Evolutionary conservation across 2,329 filamentous ascomycete genomes (phyloP), one percentile per base, ranked within the genome.

Genomic region (Ambrosiella cleistominuta): DNA sequence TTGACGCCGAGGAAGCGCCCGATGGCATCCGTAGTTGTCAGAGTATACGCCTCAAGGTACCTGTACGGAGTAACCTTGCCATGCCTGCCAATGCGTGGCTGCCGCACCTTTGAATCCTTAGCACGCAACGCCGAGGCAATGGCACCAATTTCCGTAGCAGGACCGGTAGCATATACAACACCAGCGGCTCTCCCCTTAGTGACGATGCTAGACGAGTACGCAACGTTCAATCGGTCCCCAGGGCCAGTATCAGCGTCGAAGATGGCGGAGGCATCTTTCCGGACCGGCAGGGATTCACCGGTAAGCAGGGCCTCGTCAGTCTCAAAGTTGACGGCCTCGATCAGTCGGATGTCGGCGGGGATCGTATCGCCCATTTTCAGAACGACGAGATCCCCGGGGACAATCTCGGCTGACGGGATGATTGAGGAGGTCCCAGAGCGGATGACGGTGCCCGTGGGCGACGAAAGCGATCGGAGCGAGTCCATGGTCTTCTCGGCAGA

Each of bases 1-100:
- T 79, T 83, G 60, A 86, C 75, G 56, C 83, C 83, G 7, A 86
- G 72, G 65, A 87, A 84, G 42, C 75, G 73, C 3, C 79, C 80
- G 60, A 83, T 68, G 5, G 76, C 77, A 66, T 83, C 79, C 11
- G 72, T 74, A 47, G 75, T 67, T 2, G 79, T 83, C 68, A 75
- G 63, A 7, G 68, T 69, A 47, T 68, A 72, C 39, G 72, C 72
- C 62, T 73, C 67, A 15, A 72, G 62, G 62, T 80, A 78, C 64
- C 76, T 75, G 52, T 75, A 71, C 60, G 76, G 74, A 63, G 75
- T 73, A 13, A 75, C 75, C 59, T 74, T 70, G 42, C 79, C 79
- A 58, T 78, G 70, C 1, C 73, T 68, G 47, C 73, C 73, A 53
- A 74, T 72, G 70, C 78, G 77, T 45, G 79, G 75, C 0, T 68